Evolutionary conservation across 805 yeast genomes (phyloP).

Genomic region (Helenozyma rhizophorensis): DNA sequence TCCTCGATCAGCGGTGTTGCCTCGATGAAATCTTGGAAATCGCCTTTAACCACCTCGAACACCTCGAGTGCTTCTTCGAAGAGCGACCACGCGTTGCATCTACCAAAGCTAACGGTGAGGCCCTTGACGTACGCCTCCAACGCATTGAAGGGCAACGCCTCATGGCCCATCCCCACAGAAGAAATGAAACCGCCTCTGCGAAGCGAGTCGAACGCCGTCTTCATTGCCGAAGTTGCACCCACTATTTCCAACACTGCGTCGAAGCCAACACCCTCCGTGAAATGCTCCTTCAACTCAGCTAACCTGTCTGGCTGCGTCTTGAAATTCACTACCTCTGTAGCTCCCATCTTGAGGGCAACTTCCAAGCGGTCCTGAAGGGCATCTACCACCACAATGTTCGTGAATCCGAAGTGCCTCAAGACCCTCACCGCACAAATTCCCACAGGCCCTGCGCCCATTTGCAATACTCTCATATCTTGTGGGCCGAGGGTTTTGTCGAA

Average conservation of each 20-base stretch:
- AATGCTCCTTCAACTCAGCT: slow-evolving; percentile 24
- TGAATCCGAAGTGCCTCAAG: slow-evolving; percentile 42
- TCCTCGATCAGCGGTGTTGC: slow-evolving; percentile 40
- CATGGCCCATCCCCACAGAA: slow-evolving; percentile 60
- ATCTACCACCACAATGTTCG: slow-evolving; percentile 45
- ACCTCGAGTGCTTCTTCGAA: slow-evolving; percentile 49
- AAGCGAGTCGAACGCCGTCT: slow-evolving; percentile 48
- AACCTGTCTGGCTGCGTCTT: slow-evolving; percentile 29
- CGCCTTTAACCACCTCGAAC: slow-evolving; percentile 38
- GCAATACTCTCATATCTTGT: slow-evolving; percentile 40
- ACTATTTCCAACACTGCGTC: slow-evolving; percentile 61
- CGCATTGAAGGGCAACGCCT: slow-evolving; percentile 51
- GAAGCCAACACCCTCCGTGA: slow-evolving; percentile 48
- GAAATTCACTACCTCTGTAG: slow-evolving; percentile 43
- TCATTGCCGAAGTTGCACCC: slow-evolving; percentile 50
- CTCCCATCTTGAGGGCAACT: slow-evolving; percentile 46
- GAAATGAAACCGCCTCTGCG: slow-evolving; percentile 56
- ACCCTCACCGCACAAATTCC: slow-evolving; percentile 50
- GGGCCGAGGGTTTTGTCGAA: slow-evolving; percentile 2
- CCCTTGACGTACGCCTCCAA: slow-evolving; percentile 56
- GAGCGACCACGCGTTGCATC: slow-evolving; percentile 59
- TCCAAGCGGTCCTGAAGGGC: slow-evolving; percentile 43
- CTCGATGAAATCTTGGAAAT: slow-evolving; percentile 52
- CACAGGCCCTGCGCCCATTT: slow-evolving; percentile 60
- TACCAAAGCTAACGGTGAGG: slow-evolving; percentile 54